phyloP scores from a whole-genome alignment of 768 basidiomycete species.

The Plicaturopsis crispa region DNA sequence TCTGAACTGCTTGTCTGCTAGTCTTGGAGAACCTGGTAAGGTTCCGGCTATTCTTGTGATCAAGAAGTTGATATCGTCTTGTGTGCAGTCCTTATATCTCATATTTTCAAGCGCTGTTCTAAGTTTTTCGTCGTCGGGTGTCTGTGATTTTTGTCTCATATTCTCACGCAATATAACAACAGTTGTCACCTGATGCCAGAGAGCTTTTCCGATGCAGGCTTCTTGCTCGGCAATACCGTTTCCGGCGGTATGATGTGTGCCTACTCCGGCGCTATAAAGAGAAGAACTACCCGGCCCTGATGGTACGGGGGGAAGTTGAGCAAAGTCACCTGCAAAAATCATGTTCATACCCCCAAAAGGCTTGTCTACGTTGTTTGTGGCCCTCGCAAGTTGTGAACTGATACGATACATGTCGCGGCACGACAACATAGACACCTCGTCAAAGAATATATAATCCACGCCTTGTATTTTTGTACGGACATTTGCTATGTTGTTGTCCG shows the following conservation, averaged over 20 bases:
- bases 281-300: not conserved
- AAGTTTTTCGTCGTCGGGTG: constrained; percentile 16
- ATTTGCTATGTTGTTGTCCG: not conserved
- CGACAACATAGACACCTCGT: constrained; percentile 30
- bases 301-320: constrained; percentile 18
- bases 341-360: constrained; percentile 23
- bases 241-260: not conserved
- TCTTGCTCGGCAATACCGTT: constrained; percentile 10
- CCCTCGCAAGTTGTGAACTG: constrained; percentile 11
- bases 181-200: constrained; percentile 27
- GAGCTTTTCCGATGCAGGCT: constrained; percentile 17
- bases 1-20: constrained; percentile 14
- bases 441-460: constrained; percentile 25
- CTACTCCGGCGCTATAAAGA: constrained; percentile 9
- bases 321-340: constrained; percentile 26
- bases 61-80: constrained; percentile 13
- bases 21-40: not conserved
- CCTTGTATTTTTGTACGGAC: constrained; percentile 5
- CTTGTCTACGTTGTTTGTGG: constrained; percentile 4
- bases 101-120: constrained; percentile 22
- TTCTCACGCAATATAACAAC: constrained; percentile 27
- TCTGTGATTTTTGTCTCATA: constrained; percentile 19
- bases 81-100: constrained; percentile 24
- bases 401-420: constrained; percentile 18
- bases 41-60: constrained; percentile 3